phyloP scores from a whole-genome alignment of 116 monocot genomes.

The Trichopus zeylanicus region DNA sequence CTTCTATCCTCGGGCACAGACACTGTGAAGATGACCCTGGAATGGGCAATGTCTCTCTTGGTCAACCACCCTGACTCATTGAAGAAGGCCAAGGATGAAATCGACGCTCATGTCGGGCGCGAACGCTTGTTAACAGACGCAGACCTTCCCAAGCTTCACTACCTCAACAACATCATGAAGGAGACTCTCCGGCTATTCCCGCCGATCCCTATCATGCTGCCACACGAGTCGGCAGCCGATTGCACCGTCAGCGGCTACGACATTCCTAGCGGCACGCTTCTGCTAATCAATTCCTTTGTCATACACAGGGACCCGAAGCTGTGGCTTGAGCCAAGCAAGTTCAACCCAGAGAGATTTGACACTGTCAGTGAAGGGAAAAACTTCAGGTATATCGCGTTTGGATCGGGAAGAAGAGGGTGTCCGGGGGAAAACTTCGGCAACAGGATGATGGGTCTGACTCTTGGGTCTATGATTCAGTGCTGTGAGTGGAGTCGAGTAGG shows the following conservation, averaged over 20 bases:
- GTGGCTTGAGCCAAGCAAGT: constrained; percentile 12
- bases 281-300: constrained; percentile 16
- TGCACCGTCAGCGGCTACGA: constrained; percentile 15
- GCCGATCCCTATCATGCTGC: constrained; percentile 9
- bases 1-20: constrained; percentile 23
- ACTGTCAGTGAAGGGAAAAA: neutral
- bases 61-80: constrained; percentile 20
- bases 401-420: constrained; percentile 39
- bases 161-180: constrained; percentile 12
- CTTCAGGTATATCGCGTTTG: constrained; percentile 17
- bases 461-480: constrained; percentile 36
- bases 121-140: constrained; percentile 9
- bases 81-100: constrained; percentile 9
- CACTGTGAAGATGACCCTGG: constrained; percentile 10
- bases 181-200: constrained; percentile 27
- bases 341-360: constrained; percentile 27
- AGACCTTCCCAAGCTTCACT: constrained; percentile 13
- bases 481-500: constrained; percentile 31
- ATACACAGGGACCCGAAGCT: constrained; percentile 18
- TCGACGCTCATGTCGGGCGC: constrained; percentile 4
- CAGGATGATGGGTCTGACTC: constrained; percentile 17
- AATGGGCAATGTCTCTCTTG: constrained; percentile 33
- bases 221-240: constrained; percentile 19
- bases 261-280: constrained; percentile 16
- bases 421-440: constrained; percentile 31